phyloP scores from a whole-genome alignment of 768 basidiomycete genomes.

The Russula sp. region DNA sequence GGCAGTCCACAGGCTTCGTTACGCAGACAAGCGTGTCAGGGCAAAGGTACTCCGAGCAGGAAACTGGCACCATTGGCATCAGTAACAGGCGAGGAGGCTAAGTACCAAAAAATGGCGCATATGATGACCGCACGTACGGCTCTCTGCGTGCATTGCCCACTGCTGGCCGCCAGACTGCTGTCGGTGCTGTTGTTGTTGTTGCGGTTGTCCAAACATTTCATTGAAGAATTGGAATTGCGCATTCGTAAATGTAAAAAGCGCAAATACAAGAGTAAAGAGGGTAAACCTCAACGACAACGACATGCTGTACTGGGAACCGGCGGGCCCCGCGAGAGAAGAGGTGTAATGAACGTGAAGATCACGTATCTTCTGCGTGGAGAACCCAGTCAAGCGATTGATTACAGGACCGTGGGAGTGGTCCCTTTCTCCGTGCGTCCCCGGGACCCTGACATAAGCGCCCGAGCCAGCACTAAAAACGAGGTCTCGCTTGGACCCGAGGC shows the following conservation, averaged over 20 bases:
- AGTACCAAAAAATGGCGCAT: background rate
- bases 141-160: constrained; percentile 22
- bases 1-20: constrained; percentile 54
- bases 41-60: constrained; percentile 71
- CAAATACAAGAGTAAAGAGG: constrained; percentile 8
- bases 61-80: constrained; percentile 54
- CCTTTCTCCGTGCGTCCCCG: no score
- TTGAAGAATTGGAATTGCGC: constrained; percentile 25
- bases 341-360: no score
- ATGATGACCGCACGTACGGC: constrained; percentile 9
- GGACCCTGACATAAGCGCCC: no score
- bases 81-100: background rate
- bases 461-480: no score
- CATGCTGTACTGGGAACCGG: background rate
- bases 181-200: constrained; percentile 23
- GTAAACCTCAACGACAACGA: background rate
- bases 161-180: constrained; percentile 21
- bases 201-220: constrained; percentile 23
- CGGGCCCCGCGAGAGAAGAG: no score
- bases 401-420: no score
- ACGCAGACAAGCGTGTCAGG: constrained; percentile 72
- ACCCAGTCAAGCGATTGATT: no score
- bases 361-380: no score
- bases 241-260: constrained; percentile 1
- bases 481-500: background rate